Evolutionary conservation across 345 rosid genomes (phyloP).

Genomic region (Jatropha curcas): DNA sequence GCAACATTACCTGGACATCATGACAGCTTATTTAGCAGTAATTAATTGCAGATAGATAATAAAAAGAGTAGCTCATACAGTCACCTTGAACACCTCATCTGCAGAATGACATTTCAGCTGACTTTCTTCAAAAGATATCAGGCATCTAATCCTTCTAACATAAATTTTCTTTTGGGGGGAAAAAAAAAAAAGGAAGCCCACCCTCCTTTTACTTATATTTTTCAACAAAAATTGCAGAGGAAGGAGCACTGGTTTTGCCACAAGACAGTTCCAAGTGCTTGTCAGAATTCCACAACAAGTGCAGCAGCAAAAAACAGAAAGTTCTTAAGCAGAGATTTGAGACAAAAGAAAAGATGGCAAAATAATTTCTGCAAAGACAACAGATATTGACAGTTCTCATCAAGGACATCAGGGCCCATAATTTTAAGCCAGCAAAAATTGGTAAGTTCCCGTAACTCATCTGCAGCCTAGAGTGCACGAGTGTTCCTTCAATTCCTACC

Average conservation of each 20-base stretch:
- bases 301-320: constrained; percentile 23
- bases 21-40: not conserved
- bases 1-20: not conserved
- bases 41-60: not conserved
- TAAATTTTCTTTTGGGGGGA: constrained; percentile 6
- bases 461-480: constrained; percentile 12
- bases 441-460: not conserved
- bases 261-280: constrained; percentile 21
- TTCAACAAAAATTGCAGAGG: constrained; percentile 22
- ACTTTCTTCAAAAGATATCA: constrained; percentile 12
- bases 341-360: constrained; percentile 8
- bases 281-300: constrained; percentile 30
- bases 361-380: constrained; percentile 12
- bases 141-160: constrained; percentile 3
- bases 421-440: constrained; percentile 17
- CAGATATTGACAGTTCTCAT: constrained; percentile 5
- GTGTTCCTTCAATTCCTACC: constrained; percentile 11
- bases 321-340: not conserved
- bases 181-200: not conserved
- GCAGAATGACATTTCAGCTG: not conserved
- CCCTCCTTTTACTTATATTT: constrained; percentile 6
- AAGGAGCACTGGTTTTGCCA: constrained; percentile 13
- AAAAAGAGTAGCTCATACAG: not conserved
- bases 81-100: constrained; percentile 7
- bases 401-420: constrained; percentile 33